Evolutionary conservation across 805 yeast genomes (phyloP).

Genomic region (Scheffersomyces amazonensis): DNA sequence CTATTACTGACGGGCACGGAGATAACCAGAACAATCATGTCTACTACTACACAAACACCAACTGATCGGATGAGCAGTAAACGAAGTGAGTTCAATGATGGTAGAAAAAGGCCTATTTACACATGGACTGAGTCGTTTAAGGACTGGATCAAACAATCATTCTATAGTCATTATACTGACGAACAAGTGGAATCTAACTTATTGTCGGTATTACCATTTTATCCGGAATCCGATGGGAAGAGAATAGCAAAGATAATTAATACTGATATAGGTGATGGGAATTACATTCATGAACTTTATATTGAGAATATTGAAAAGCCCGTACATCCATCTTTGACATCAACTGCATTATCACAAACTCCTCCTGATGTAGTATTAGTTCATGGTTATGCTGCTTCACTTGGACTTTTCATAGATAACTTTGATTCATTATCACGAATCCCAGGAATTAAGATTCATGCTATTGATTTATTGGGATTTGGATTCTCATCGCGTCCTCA

Average conservation of each 20-base stretch:
- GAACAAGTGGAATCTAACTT: slow-evolving; percentile 36
- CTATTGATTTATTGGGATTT: slow-evolving; percentile 70
- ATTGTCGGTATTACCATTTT: slow-evolving; percentile 57
- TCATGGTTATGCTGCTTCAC: slow-evolving; percentile 94
- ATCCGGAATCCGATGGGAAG: slow-evolving; percentile 49
- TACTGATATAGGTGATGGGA: slow-evolving; percentile 53
- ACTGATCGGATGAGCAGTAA: slow-evolving; percentile 3
- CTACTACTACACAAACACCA: slow-evolving; percentile 2
- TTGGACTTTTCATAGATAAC: slow-evolving; percentile 77
- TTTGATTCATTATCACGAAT: slow-evolving; percentile 47
- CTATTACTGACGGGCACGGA: too few relatives aligned
- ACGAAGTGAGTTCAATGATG: slow-evolving; percentile 16
- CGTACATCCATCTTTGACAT: background rate
- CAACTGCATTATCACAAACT: slow-evolving; percentile 2
- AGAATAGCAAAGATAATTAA: slow-evolving; percentile 47
- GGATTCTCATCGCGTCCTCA: slow-evolving; percentile 64
- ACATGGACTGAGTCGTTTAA: slow-evolving; percentile 15
- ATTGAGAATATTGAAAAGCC: slow-evolving; percentile 50
- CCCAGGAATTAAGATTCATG: slow-evolving; percentile 58
- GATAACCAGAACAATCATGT: too few relatives aligned
- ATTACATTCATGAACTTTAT: slow-evolving; percentile 74
- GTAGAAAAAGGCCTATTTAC: slow-evolving; percentile 13
- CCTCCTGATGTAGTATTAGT: slow-evolving; percentile 61
- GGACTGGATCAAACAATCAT: slow-evolving; percentile 31
- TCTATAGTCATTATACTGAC: slow-evolving; percentile 17